A percentile compares a stretch with the other conserved stretches of the same genome.
Evolutionary conservation across 139 green algal species (phyloP).

Genomic region (Coelastrella sp.): DNA sequence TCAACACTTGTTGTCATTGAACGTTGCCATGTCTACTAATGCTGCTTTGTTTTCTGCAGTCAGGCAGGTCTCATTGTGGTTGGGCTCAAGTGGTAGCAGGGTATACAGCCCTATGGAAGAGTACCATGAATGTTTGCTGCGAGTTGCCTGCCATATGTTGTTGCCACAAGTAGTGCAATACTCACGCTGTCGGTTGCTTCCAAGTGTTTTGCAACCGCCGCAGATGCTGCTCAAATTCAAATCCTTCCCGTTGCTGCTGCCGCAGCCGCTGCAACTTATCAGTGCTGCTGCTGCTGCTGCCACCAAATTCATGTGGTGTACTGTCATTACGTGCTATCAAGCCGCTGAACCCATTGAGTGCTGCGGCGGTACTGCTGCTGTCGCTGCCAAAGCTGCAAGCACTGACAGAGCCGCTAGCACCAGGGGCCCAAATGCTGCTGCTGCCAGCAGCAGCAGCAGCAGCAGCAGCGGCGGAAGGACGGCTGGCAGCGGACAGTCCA

Average conservation of each 20-base stretch:
- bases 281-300: conserved; percentile 9
- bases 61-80: no score
- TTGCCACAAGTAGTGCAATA: background rate
- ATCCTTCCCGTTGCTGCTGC: background rate
- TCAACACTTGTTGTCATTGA: no score
- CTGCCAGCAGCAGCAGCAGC: background rate
- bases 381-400: background rate
- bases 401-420: background rate
- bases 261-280: conserved; percentile 2
- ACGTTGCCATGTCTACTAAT: no score
- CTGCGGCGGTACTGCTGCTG: background rate
- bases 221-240: background rate
- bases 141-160: no score
- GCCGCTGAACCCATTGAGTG: background rate
- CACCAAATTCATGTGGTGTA: background rate
- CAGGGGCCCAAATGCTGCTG: background rate
- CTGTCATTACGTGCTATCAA: background rate
- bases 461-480: no score
- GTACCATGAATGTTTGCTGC: no score
- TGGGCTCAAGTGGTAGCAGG: no score
- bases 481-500: no score
- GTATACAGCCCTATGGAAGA: no score
- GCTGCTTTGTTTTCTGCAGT: no score
- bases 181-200: conserved; percentile 32
- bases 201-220: background rate